Evolutionary conservation across 306 rosid species (phyloP), one percentile per base, ranked within the genome.

Genomic region (Cicer chorassanicum): DNA sequence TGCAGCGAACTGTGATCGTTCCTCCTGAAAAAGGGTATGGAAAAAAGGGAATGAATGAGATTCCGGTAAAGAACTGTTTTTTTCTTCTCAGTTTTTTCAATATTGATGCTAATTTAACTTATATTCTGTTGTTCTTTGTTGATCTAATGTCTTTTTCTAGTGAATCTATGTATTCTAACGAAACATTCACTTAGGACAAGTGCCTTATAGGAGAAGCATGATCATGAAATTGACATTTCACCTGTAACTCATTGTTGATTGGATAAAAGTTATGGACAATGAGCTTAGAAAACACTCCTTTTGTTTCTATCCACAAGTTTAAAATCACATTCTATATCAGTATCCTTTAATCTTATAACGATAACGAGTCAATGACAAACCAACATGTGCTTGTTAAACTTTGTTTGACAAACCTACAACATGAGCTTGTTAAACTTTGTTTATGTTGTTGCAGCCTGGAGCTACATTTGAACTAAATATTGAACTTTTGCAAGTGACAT

Each of bases 1-100:
- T 74, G 87, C 94, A 93, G 98, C 86, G 95, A 78, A 88, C 88
- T 44, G 96, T 91, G 71, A 86, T 94, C 46, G 97, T 94, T 85
- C 91, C 97, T 68, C 93, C 96, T 10, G 90, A 91, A 70, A 77
- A 79, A 54, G 98, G 98, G 42, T 94, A 91, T 72, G 97, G 92
- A 65, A 80, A 79, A 65, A 88, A 51, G 85, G 97, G 98, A 51
- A 88, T 88, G 92, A 91, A 87, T 45, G 99, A 94, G 84, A 94
- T 90, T 78, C 99, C 96, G 55, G 96, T 93, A 87, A 86, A 78
- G 46, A 7, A 76, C 78, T 67, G 15, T 34, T 42, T 16, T 15
- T 57, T 1, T 43, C 48, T 48, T 56, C 49, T 57, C 8, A 11
- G 12, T 64, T 48, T 49, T 67, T 76, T 67, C 15, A 53, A 12